Base-by-base conservation (phyloP, 495 filamentous ascomycete species). In the Elaphomyces granulatus region DNA sequence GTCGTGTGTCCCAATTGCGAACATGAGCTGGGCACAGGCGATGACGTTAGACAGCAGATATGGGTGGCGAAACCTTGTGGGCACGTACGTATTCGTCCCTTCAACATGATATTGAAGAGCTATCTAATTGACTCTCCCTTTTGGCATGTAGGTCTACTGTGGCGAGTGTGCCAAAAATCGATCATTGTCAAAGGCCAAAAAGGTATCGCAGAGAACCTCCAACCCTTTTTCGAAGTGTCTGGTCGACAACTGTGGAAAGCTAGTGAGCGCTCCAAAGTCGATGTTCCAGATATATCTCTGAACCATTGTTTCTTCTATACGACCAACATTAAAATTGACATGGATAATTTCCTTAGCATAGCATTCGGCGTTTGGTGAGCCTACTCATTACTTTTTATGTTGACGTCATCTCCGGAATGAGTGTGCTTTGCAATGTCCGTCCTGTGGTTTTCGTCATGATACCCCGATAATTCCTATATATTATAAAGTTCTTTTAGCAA, bases 61-160 rank as follows among this genome's bases (percentile, higher is more conserved):
- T 86, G 82, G 80, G 67, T 83, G 14, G 65, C 76, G 1, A 83
- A 76, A 46, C 58, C 61, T 41, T 87, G 82, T 56, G 83, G 82
- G 40, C 82, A 87, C 67, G 82, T 87, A 65, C 44, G 80, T 66
- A 44, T 37, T 15, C 20, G n/a, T n/a, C n/a, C 15, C 16, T 26
- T 35, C 15, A 6, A 7, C 20, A 40, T 19, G 12, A 4, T 31
- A 9, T 4, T 15, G 14, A 14, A 14, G n/a, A 31, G 30, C 14
- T 4, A 4, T 2, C 20, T 8, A 31, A 15, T 4, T 32, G 20
- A 20, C 37, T 40, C 18, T 20, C 28, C 15, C 20, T 49, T n/a
- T n/a, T n/a, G n/a, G 38, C 41, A 17, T 33, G 16, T 43, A 83
- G 79, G 78, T 80, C 3, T 85, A 83, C 49, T 85, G 80, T 52